phyloP scores from a whole-genome alignment of 2,329 filamentous ascomycete species.

The Sclerotinia subarctica region DNA sequence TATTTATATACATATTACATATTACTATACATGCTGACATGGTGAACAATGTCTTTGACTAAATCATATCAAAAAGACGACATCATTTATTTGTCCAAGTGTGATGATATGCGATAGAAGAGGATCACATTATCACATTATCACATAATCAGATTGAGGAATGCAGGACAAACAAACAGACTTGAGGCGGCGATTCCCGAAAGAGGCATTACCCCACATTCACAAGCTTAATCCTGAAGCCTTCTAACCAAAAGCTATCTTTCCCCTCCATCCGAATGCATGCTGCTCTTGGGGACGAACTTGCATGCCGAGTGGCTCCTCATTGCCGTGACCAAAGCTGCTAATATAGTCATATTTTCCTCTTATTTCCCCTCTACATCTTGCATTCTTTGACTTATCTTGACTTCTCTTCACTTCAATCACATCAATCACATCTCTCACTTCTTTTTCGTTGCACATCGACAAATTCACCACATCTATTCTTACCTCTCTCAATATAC shows the following conservation, averaged over 20 bases:
- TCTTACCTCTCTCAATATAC: constrained; percentile 1
- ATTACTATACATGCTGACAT: background rate
- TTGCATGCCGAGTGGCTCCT: constrained; percentile 13
- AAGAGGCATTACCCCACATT: constrained; percentile 16
- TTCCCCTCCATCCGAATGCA: constrained; percentile 21
- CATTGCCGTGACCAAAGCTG: constrained; percentile 16
- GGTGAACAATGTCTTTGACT: background rate
- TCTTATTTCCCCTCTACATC: background rate
- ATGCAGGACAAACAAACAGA: constrained; percentile 6
- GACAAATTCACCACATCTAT: background rate
- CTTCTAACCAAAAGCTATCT: constrained; percentile 8
- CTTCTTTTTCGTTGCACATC: background rate
- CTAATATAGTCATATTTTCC: constrained; percentile 12
- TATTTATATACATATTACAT: background rate
- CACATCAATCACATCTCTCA: background rate
- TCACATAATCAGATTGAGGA: background rate
- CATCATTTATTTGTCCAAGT: constrained; percentile 1
- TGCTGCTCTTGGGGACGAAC: constrained; percentile 7
- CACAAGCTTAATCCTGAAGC: constrained; percentile 10
- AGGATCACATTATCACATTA: no score
- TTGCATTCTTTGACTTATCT: background rate
- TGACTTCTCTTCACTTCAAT: no score
- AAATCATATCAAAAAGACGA: background rate
- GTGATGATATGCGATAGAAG: no score
- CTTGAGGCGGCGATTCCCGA: constrained; percentile 18